A percentile compares a stretch with the other conserved stretches of the same genome.
phyloP scores from a whole-genome alignment of 2,329 filamentous ascomycete genomes.

The Diaporthe citrichinensis region DNA sequence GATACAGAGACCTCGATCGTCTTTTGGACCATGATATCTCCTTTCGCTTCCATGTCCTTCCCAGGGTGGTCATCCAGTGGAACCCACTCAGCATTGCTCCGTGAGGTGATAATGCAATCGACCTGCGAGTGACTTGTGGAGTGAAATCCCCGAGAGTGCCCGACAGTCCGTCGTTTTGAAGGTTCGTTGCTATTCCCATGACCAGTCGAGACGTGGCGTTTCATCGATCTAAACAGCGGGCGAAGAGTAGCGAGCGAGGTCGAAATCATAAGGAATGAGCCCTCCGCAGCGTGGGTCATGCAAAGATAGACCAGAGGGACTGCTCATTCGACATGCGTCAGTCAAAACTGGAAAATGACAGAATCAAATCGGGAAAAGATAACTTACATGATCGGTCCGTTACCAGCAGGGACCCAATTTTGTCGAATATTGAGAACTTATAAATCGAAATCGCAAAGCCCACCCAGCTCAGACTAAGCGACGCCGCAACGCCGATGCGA shows the following conservation, averaged over 20 bases:
- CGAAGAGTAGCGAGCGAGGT: slow-evolving; percentile 40
- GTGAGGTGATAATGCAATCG: slow-evolving; percentile 24
- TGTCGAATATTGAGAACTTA: slow-evolving; percentile 47
- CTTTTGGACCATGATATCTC: slow-evolving; percentile 24
- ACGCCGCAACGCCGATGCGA: slow-evolving; percentile 46
- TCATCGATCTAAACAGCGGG: slow-evolving; percentile 37
- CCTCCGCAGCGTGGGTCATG: slow-evolving; percentile 46
- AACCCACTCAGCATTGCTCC: slow-evolving; percentile 15
- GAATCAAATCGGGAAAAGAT: slow-evolving; percentile 43
- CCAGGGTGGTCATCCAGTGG: background rate
- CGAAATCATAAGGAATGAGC: slow-evolving; percentile 38
- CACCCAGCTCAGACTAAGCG: slow-evolving; percentile 47
- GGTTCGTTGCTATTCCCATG: slow-evolving; percentile 13
- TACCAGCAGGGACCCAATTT: slow-evolving; percentile 44
- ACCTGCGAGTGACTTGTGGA: slow-evolving; percentile 20
- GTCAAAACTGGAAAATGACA: slow-evolving; percentile 44
- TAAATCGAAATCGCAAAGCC: slow-evolving; percentile 49
- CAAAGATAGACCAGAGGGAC: slow-evolving; percentile 48
- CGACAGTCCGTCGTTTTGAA: slow-evolving; percentile 16
- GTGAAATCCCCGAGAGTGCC: background rate
- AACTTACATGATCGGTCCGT: slow-evolving; percentile 50
- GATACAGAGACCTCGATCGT: slow-evolving; percentile 16
- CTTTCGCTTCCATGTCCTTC: background rate
- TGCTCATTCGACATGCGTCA: slow-evolving; percentile 31
- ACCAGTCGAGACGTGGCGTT: slow-evolving; percentile 19